Evolutionary conservation across 2,329 filamentous ascomycete genomes (phyloP), one percentile per base, ranked within the genome.

Genomic region (Sordariomycetes sp.): DNA sequence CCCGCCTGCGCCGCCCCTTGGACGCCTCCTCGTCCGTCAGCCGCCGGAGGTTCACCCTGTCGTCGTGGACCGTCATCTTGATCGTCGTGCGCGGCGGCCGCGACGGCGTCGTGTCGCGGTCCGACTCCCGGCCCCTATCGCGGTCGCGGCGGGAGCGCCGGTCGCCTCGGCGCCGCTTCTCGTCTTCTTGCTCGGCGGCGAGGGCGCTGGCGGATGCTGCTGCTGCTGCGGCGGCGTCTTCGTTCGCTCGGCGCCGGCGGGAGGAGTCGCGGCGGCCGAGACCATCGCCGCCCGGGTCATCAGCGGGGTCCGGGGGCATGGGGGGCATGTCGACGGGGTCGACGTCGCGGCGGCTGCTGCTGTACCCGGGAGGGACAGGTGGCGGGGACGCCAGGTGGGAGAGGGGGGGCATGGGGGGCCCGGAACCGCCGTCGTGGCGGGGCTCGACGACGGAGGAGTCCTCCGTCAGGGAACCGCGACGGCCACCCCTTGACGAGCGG

Each of bases 11-110:
- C 13, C 71, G 66, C 3, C 67, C 70, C 34, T 72, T 72, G 36
- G 73, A 71, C 2, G 78, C 74, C 65, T 86, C 82, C 60, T 82
- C 77, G 28, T 84, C 81, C 0, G 82, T 84, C 25, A 85, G 69
- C 39, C 80, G 74, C 42, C 82, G 76, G 50, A 86, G 69, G 15
- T 82, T 86, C 58, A 86, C 76, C 61, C 74, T 75, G 62, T 85
- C 81, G 61, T 82, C 78, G 61, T 83, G 77, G 53, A 84, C 73
- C 63, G 78, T 80, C 58, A 85, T 69, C 65, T 80, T 82, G 58
- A 85, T 76, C 13, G 55, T 56, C 63, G 78, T 80, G 35, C 81
- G 73, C 2, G 78, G 73, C 35, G 74, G 72, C 62, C 74, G 76
- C 5, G 67, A 66, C 6, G 69, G 72, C 28, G 72, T 71, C 55